A percentile compares a stretch with the other conserved stretches of the same genome.
Conservation (phyloP, 73 alveolate genomes). For the Diophrys sp. region DNA sequence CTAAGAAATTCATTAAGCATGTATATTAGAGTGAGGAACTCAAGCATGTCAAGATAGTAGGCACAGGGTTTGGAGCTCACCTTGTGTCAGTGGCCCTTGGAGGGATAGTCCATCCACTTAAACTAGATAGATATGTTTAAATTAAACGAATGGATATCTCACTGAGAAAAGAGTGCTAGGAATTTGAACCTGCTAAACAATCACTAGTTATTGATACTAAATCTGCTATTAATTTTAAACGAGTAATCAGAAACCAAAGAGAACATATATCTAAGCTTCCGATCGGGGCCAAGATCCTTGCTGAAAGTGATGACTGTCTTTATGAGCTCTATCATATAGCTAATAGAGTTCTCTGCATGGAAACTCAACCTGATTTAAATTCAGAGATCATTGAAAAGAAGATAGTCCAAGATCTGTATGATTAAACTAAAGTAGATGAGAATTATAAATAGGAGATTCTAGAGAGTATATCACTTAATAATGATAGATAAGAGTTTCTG, state of each 20-base stretch:
- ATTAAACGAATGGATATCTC: constrained; percentile 2
- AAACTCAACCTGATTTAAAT: constrained; percentile 1
- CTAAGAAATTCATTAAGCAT: not conserved
- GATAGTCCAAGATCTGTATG: constrained; percentile 2
- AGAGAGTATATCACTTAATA: not conserved
- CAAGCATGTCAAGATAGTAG: constrained; percentile 3
- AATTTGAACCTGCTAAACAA: not conserved
- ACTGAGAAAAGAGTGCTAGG: not conserved
- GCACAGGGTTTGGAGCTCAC: not conserved
- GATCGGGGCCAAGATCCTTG: not conserved
- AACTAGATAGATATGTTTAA: constrained; percentile 2
- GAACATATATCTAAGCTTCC: not conserved
- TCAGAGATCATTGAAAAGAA: not conserved
- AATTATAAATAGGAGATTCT: constrained; percentile 1
- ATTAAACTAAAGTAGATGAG: constrained; percentile 5
- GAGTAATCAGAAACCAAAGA: not conserved
- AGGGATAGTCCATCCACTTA: not conserved
- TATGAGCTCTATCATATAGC: not conserved
- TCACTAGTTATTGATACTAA: not conserved
- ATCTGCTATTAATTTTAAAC: not conserved
- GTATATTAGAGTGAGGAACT: not conserved
- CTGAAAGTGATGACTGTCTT: not conserved
- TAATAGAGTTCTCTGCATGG: not conserved
- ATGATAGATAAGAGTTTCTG: not conserved
- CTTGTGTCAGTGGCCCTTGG: constrained; percentile 3